These are phyloP conservation scores for Chloris gayana DNA, from an alignment of 176 grass and related monocot genomes.

Conservation along the genomic window DNA sequence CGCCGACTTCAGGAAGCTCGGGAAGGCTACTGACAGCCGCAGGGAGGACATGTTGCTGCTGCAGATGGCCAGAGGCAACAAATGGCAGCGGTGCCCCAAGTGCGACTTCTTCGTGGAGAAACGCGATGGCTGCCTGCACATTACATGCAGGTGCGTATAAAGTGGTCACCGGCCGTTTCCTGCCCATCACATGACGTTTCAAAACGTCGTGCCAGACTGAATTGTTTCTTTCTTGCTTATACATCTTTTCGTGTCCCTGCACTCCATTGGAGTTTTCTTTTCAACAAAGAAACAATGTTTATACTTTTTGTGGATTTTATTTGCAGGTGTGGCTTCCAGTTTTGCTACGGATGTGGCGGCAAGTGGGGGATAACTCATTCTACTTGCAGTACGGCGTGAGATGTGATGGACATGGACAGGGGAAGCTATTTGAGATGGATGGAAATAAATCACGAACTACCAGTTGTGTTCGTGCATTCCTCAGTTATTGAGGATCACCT, in stretches of 20 bases:
- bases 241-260: too few species aligned
- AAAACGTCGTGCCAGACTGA: neutral
- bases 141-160: constrained; percentile 52
- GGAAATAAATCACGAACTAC: neutral
- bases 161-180: neutral
- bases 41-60: constrained; percentile 5
- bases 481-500: neutral
- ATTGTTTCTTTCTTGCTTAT: neutral
- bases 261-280: neutral
- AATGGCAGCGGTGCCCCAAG: constrained; percentile 22
- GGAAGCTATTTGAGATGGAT: neutral
- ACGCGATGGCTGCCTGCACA: constrained; percentile 45
- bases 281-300: neutral
- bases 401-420: too few species aligned
- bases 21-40: constrained; percentile 5
- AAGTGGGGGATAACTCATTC: constrained; percentile 7
- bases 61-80: constrained; percentile 11
- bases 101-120: constrained; percentile 55
- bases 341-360: constrained; percentile 56
- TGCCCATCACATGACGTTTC: neutral
- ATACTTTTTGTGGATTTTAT: neutral
- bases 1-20: neutral
- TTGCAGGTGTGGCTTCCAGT: constrained; percentile 49
- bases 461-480: neutral
- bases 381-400: constrained; percentile 5